Conservation (phyloP, 148 eudicot genomes). For the Cornus controversa region DNA sequence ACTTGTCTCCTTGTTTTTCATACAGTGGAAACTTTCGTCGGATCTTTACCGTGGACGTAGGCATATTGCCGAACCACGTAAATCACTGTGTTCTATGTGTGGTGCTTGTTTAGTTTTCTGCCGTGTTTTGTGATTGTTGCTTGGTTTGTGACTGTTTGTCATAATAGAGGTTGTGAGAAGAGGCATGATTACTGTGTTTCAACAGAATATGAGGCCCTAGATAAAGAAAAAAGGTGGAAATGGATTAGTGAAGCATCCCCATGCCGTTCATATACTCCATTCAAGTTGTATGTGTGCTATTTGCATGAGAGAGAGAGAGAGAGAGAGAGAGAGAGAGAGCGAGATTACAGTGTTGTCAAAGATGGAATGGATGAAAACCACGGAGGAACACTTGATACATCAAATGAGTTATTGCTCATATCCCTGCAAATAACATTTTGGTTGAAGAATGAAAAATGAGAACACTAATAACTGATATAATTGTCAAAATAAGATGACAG, state of each 20-base stretch:
- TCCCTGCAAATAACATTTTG: constrained; percentile 44
- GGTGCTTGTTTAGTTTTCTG: too few species aligned
- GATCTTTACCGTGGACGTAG: too few species aligned
- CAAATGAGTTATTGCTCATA: constrained; percentile 71
- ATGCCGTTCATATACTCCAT: neutral
- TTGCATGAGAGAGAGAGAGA: neutral
- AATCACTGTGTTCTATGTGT: too few species aligned
- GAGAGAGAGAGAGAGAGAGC: constrained; percentile 16
- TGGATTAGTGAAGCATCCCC: neutral
- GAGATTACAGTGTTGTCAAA: constrained; percentile 52
- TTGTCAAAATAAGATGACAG: neutral
- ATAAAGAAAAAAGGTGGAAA: neutral
- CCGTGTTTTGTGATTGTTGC: too few species aligned
- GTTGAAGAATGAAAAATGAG: neutral
- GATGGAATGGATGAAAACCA: constrained; percentile 55
- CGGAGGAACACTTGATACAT: constrained; percentile 42
- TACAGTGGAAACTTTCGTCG: too few species aligned
- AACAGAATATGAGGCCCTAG: neutral
- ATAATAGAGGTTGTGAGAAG: neutral
- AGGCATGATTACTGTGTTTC: neutral
- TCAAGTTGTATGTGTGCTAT: neutral
- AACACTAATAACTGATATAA: neutral
- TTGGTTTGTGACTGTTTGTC: too few species aligned
- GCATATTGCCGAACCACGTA: too few species aligned
- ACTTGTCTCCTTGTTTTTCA: too few species aligned